Evolutionary conservation across 2,329 filamentous ascomycete species (phyloP), one percentile per base, ranked within the genome.

Genomic region (Fusarium begoniae): DNA sequence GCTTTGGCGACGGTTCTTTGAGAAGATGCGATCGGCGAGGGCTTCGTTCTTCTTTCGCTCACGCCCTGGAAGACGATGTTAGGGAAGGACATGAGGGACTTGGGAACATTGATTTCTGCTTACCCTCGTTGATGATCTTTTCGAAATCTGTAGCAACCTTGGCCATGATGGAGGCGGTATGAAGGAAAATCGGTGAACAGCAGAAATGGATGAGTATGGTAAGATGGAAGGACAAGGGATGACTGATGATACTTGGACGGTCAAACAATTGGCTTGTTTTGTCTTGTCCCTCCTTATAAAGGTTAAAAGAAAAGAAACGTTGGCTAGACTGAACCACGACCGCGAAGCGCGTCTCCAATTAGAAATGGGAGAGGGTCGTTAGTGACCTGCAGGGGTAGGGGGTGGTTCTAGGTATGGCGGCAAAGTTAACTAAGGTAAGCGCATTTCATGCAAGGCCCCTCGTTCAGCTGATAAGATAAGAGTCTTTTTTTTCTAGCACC

Each of bases 1-100:
- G 78, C 88, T 92, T 59, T 88, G 82, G 40, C 87, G 83, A 75
- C 91, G 89, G 79, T 89, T 89, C 73, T 83, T 85, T 75, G 89
- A 89, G 75, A 95, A 91, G 79, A 95, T 94, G 79, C 89, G 87
- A 77, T 92, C 87, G 38, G 93, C 93, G n/a, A 94, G 88, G 8
- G 85, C 87, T 79, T 93, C 90, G 76, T 92, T 91, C 84, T 90
- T 91, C 84, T 92, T 92, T 80, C 90, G 90, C 81, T 93, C 88
- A 70, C 92, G 91, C 70, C 87, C 90, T 90, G 75, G 14, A 40
- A 20, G 35, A 26, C 10, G 54, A 50, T 26, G 44, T 75, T 44
- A 66, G 45, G 32, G 24, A 35, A n/a, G 32, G 44, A 28, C 38
- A 47, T 15, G 30, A 32, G 35, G 44, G 20, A 17, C 37, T 28